These are phyloP conservation scores for Ceratonia siliqua DNA, from an alignment of 306 rosid genomes.

Conservation along the genomic window DNA sequence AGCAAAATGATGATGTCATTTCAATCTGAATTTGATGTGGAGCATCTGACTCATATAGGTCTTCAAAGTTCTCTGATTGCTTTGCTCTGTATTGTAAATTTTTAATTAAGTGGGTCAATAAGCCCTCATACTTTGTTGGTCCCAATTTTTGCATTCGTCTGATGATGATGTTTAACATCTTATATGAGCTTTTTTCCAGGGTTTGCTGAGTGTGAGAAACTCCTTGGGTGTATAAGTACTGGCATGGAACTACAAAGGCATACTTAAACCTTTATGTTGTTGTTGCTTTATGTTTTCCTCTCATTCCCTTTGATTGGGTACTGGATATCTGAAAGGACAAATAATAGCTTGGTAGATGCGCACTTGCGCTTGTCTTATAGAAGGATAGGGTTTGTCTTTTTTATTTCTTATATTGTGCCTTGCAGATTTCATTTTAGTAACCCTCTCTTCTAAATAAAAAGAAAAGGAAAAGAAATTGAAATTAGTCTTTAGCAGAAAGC, in stretches of 20 bases:
- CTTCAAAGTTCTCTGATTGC: conserved; percentile 67
- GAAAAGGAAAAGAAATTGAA: not conserved
- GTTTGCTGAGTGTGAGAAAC: not conserved
- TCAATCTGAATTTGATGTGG: conserved; percentile 43
- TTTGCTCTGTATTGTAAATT: conserved; percentile 7
- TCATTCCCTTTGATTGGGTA: not conserved
- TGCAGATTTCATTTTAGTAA: not conserved
- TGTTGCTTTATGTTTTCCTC: not conserved
- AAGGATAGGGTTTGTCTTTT: not conserved
- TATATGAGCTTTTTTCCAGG: not conserved
- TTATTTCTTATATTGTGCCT: not conserved
- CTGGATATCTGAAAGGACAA: not conserved
- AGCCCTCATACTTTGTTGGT: not conserved
- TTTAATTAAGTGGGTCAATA: not conserved
- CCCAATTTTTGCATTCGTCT: not conserved
- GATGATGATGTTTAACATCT: not conserved
- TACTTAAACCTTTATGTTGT: not conserved
- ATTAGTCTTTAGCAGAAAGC: not conserved
- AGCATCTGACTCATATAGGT: conserved; percentile 12
- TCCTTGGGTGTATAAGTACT: not conserved
- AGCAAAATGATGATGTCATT: conserved; percentile 47
- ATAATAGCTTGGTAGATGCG: not conserved
- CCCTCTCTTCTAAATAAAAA: not conserved
- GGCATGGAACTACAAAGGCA: not conserved
- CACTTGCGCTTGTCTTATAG: not conserved